phyloP scores from a whole-genome alignment of 306 rosid species.

The Vigna unguiculata region DNA sequence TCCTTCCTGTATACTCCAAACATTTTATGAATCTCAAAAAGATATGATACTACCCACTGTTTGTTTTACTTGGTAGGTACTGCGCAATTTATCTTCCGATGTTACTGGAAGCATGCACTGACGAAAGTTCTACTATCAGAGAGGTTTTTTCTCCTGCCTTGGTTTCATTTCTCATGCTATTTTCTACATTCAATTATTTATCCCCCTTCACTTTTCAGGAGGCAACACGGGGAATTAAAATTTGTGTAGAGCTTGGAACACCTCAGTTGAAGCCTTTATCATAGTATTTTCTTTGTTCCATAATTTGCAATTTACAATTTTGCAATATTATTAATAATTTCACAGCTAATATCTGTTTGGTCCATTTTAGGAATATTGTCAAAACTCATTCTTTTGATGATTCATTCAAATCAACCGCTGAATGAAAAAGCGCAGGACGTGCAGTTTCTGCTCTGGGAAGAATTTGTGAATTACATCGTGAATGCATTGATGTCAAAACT shows the following conservation, averaged over 20 bases:
- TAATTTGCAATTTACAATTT: neutral
- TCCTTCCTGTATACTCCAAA: conserved; percentile 23
- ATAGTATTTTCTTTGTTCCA: conserved; percentile 38
- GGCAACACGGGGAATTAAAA: conserved; percentile 51
- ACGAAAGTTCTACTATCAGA: conserved; percentile 46
- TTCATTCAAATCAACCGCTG: conserved; percentile 30
- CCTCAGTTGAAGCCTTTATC: conserved; percentile 50
- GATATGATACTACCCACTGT: neutral
- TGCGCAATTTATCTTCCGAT: conserved; percentile 39
- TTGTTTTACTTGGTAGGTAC: conserved; percentile 38
- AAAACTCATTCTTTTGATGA: conserved; percentile 38
- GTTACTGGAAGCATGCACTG: conserved; percentile 51
- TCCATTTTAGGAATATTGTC: conserved; percentile 47
- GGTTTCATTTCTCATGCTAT: conserved; percentile 2
- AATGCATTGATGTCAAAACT: conserved; percentile 41
- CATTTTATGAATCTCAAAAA: conserved; percentile 19
- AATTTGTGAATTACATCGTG: conserved; percentile 54
- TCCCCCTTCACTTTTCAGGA: conserved; percentile 49
- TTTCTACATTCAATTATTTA: conserved; percentile 11
- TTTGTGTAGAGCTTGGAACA: conserved; percentile 55
- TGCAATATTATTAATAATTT: conserved; percentile 14
- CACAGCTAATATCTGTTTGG: conserved; percentile 14
- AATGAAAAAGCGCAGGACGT: conserved; percentile 47
- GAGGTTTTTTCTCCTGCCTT: conserved; percentile 46
- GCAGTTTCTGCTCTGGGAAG: conserved; percentile 61